Conservation (phyloP, 768 basidiomycete species). For the Leucocoprinus leucothites region DNA sequence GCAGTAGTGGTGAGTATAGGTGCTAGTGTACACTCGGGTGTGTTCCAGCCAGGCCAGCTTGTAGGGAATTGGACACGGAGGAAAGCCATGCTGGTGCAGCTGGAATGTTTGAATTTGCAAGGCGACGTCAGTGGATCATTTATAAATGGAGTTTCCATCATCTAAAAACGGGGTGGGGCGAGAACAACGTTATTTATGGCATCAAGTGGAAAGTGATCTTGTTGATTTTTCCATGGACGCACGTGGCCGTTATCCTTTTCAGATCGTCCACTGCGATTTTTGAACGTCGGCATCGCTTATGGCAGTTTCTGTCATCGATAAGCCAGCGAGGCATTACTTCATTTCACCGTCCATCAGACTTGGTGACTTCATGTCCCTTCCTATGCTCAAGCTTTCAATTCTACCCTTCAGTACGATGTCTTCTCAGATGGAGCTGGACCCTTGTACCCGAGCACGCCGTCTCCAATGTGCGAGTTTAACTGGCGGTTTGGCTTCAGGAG, state of each 20-base stretch:
- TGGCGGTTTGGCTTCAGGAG: no score
- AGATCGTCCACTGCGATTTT: neutral
- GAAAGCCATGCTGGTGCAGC: constrained; percentile 21
- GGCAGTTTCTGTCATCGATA: constrained; percentile 3
- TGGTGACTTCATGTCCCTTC: neutral
- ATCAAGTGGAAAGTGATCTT: neutral
- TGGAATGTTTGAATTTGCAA: neutral
- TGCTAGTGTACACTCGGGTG: constrained; percentile 26
- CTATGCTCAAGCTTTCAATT: neutral
- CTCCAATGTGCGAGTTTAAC: no score
- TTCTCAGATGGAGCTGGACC: neutral
- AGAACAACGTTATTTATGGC: neutral
- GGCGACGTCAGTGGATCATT: constrained; percentile 6
- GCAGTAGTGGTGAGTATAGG: constrained; percentile 14
- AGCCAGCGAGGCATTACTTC: neutral
- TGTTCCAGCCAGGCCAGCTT: constrained; percentile 34
- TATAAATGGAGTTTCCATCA: constrained; percentile 9
- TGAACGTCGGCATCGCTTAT: neutral
- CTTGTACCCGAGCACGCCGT: no score
- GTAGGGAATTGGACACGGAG: constrained; percentile 32
- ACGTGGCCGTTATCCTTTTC: neutral
- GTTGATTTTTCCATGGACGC: neutral
- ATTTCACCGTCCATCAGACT: neutral
- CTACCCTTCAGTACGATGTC: neutral
- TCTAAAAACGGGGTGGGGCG: neutral